phyloP scores from a whole-genome alignment of 1,139 yeast species.

The Candida sp. region DNA sequence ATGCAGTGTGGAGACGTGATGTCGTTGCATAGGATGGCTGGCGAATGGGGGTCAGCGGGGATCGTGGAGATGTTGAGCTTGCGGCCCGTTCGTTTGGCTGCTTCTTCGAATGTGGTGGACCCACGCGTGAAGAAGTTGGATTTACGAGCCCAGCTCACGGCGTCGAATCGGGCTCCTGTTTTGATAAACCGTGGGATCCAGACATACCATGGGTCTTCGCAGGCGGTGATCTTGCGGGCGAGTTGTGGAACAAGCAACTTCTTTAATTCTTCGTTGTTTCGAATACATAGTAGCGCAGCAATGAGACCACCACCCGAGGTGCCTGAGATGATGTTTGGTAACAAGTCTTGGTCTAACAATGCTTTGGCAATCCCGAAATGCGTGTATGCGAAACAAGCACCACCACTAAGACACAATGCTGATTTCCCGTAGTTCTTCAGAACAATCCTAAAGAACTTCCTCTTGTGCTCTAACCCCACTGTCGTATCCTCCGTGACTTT shows the following conservation, averaged over 20 bases:
- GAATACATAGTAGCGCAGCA: constrained; percentile 73
- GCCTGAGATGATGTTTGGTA: constrained; percentile 76
- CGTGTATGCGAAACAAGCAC: constrained; percentile 78
- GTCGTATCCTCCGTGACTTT: constrained; percentile 42
- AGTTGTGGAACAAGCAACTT: constrained; percentile 62
- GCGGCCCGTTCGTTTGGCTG: constrained; percentile 69
- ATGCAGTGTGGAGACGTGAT: constrained; percentile 82
- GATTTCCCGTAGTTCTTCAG: constrained; percentile 73
- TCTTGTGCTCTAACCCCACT: constrained; percentile 44
- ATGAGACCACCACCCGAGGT: constrained; percentile 87
- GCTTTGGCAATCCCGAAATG: constrained; percentile 84
- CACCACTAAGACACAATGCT: constrained; percentile 78
- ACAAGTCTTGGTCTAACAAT: constrained; percentile 62
- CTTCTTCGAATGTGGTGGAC: constrained; percentile 73
- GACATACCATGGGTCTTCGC: constrained; percentile 65
- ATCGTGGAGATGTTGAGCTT: constrained; percentile 76
- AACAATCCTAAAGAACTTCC: constrained; percentile 59
- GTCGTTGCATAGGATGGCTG: constrained; percentile 78
- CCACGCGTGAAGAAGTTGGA: constrained; percentile 75
- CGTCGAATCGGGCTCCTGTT: constrained; percentile 82
- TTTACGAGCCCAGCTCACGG: constrained; percentile 76
- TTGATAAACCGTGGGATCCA: constrained; percentile 70
- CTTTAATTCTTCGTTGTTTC: constrained; percentile 69
- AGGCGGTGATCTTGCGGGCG: constrained; percentile 71
- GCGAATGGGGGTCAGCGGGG: constrained; percentile 84